Evolutionary conservation across 192 early-diverging fungal genomes (phyloP), one percentile per base, ranked within the genome.

Genomic region (Coemansia sp.): DNA sequence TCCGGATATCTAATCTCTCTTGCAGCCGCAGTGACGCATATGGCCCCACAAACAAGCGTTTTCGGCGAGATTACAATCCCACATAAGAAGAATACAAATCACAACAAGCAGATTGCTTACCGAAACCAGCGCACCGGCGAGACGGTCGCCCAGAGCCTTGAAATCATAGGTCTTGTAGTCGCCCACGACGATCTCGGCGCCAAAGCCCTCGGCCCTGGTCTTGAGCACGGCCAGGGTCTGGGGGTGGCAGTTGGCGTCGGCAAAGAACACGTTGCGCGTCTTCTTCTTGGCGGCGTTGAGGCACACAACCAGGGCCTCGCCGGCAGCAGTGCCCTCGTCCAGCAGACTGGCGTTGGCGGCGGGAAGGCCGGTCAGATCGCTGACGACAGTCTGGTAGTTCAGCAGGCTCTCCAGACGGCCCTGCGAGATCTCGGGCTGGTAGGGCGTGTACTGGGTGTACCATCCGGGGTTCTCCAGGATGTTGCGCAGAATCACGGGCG

Each of bases 391-490:
- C 75, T 99, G 97, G 81, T 81, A 99, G 74, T 99, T 99, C 49
- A 99, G 67, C 33, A 99, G 82, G 14, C 93, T 93, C 76, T 99
- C 97, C 3, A 99, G 81, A 43, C 97, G 87, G 30, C 97, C 97
- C 77, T 99, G 97, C 44, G 97, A 84, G 61, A 99, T 99, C 80
- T 99, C 97, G 17, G 97, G 91, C 78, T 99, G 97, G 73, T 99
- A 99, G 38, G 96, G 96, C 30, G 94, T 97, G 77, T 99, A 99
- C 86, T 93, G 92, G 50, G 94, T 97, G 81, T 99, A 99, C 97
- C 97, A 99, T 24, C 90, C 94, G 24, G 97, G 97, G 71, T 96
- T 97, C 72, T 99, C 97, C 77, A 99, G 74, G 45, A 99, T 81
- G 65, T 99, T 99, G 59, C 97, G 85, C 53, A 97, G 70, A 57